Base-by-base conservation (phyloP, 345 rosid species). In the Pugionium cornutum region DNA sequence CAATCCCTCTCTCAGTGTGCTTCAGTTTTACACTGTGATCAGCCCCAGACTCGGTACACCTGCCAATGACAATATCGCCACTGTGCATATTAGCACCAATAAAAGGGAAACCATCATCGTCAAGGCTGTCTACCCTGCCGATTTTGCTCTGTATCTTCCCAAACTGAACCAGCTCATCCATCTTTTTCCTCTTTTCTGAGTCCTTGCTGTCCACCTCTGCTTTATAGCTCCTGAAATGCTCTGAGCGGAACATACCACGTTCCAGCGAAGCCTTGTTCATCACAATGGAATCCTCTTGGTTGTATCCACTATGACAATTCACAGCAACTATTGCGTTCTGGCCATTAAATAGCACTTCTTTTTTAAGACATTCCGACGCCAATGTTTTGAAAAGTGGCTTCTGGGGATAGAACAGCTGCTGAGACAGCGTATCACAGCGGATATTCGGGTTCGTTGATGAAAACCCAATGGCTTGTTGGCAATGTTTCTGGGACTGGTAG, bases 241-340 rank as follows among this genome's bases (percentile, higher is more conserved):
- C 96, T 11, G 99, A 66, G 4, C 95, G 84, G 57, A 92, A 92
- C 96, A 89, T 86, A 5, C 97, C 97, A 9, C 97, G 87, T 72
- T 92, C 90, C 66, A 89, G 44, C 27, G 98, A 89, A 54, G 98
- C 96, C 25, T 83, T 80, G 59, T 92, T 92, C 97, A 92, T 89
- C 29, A 88, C 98, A 68, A 89, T 76, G 44, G 97, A 85, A 59
- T 89, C 97, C 76, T 92, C 97, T 69, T 89, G 97, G 79, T 92
- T 92, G 79, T 86, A 92, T 35, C 99, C 99, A 4, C 85, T 77
- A 65, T 90, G 99, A 42, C 88, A 92, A 76, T 90, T 92, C 58
- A 88, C 96, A 0, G 97, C 99, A 27, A 90, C 99, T 42, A 89
- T 86, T n/a, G 89, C 88, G 60, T 88, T 88, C 85, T 92, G 97